Percentiles rank a stretch among this genome's conserved stretches.
Evolutionary conservation across 768 basidiomycete species (phyloP).

Genomic region (Grammothele lineata): DNA sequence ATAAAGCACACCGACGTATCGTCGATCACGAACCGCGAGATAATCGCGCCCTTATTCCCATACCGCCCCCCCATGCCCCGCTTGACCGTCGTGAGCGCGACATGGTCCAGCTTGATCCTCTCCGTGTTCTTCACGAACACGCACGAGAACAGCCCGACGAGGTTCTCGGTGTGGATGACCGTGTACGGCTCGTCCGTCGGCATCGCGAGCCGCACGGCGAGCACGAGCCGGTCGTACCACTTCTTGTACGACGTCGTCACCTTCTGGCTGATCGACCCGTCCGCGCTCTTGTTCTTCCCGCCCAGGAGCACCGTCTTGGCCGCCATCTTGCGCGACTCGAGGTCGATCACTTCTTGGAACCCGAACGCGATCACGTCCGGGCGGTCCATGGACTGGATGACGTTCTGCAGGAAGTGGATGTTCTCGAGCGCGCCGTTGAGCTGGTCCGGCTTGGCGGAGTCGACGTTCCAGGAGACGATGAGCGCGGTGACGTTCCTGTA

Average conservation of each 20-base stretch:
- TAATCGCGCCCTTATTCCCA: slow-evolving; percentile 95
- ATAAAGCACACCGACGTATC: slow-evolving; percentile 93
- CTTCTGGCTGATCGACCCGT: slow-evolving; percentile 66
- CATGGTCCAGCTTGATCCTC: slow-evolving; percentile 55
- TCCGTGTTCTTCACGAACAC: slow-evolving; percentile 71
- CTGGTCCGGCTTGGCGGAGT: slow-evolving; percentile 78
- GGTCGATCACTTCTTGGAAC: slow-evolving; percentile 93
- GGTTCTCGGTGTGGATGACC: slow-evolving; percentile 78
- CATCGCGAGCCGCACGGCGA: slow-evolving; percentile 71
- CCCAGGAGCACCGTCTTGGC: slow-evolving; percentile 89
- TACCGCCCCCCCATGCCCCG: slow-evolving; percentile 90
- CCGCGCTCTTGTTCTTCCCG: slow-evolving; percentile 60
- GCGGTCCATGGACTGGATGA: slow-evolving; percentile 61
- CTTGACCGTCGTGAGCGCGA: slow-evolving; percentile 80
- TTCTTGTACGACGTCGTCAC: slow-evolving; percentile 83
- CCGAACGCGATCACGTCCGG: slow-evolving; percentile 94
- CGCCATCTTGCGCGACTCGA: slow-evolving; percentile 88
- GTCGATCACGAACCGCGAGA: slow-evolving; percentile 85
- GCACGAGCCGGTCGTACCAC: slow-evolving; percentile 80
- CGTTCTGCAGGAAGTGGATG: slow-evolving; percentile 73
- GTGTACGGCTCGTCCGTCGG: slow-evolving; percentile 72
- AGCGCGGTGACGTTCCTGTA: slow-evolving; percentile 77
- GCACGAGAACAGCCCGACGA: slow-evolving; percentile 85
- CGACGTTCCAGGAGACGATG: slow-evolving; percentile 90
- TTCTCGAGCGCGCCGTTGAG: slow-evolving; percentile 68